phyloP scores from a whole-genome alignment of 176 grass and related monocot genomes.

The Triticum monococcum region DNA sequence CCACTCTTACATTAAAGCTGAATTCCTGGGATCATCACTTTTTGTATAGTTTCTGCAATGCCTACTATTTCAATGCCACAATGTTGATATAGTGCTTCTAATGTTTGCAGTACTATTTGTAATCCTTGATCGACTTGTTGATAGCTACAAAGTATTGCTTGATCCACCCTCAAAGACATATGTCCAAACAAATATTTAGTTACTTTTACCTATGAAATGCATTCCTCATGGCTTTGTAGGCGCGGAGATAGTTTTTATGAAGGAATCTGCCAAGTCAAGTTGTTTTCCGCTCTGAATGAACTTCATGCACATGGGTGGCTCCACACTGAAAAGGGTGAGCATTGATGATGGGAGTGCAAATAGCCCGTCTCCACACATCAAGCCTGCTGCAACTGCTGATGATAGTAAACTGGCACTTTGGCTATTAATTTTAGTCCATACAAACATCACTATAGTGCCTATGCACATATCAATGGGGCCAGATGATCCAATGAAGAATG shows the following conservation, averaged over 20 bases:
- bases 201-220: background rate
- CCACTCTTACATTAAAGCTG: background rate
- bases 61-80: background rate
- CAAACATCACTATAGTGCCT: background rate
- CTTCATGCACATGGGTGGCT: constrained; percentile 55
- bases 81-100: background rate
- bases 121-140: background rate
- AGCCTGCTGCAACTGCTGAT: constrained; percentile 30
- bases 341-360: constrained; percentile 10
- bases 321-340: constrained; percentile 22
- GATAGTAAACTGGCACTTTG: constrained; percentile 23
- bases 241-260: constrained; percentile 6
- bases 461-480: constrained; percentile 28
- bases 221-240: background rate
- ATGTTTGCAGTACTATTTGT: background rate
- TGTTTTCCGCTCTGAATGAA: constrained; percentile 39
- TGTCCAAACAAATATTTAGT: background rate
- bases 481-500: constrained; percentile 18
- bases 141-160: background rate
- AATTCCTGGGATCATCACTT: background rate
- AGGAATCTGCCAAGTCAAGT: constrained; percentile 11
- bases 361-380: constrained; percentile 43
- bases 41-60: background rate
- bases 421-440: constrained; percentile 17
- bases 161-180: background rate